These are phyloP conservation scores for Stenocarpella maydis DNA, from an alignment of 2,329 filamentous ascomycete genomes.

Conservation along the genomic window DNA sequence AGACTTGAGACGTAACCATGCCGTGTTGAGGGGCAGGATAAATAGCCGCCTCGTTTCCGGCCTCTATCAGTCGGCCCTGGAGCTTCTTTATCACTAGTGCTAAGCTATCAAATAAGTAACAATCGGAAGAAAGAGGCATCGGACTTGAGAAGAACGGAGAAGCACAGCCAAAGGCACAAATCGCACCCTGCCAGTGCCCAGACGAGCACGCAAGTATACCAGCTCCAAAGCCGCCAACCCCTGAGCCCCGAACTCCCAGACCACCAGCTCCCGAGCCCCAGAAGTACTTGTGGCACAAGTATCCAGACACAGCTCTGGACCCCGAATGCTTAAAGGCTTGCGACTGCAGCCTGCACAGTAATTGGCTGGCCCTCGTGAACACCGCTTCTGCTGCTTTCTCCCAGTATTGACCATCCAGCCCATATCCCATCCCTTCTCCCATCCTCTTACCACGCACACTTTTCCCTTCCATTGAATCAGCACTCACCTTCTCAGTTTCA, in stretches of 20 bases:
- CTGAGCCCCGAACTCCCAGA: neutral
- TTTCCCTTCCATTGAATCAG: neutral
- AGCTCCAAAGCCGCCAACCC: neutral
- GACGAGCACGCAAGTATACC: conserved; percentile 16
- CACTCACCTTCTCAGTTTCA: neutral
- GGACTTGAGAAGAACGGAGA: neutral
- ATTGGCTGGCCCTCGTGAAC: neutral
- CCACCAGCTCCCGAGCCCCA: neutral
- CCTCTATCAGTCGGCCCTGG: neutral
- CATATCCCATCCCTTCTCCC: neutral
- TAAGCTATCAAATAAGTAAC: neutral
- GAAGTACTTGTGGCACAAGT: neutral
- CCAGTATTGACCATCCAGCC: neutral
- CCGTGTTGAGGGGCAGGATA: neutral
- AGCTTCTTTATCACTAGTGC: too few species aligned
- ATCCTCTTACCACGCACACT: too few species aligned
- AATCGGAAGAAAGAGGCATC: neutral
- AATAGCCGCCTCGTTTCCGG: neutral
- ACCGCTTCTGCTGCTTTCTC: neutral
- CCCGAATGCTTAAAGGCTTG: neutral
- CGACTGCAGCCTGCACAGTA: neutral
- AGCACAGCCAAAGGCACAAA: neutral
- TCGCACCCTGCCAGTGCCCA: conserved; percentile 16
- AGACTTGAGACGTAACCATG: too few species aligned
- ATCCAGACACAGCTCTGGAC: neutral